Base-by-base conservation (phyloP, 768 basidiomycete species). In the Chiua virens region DNA sequence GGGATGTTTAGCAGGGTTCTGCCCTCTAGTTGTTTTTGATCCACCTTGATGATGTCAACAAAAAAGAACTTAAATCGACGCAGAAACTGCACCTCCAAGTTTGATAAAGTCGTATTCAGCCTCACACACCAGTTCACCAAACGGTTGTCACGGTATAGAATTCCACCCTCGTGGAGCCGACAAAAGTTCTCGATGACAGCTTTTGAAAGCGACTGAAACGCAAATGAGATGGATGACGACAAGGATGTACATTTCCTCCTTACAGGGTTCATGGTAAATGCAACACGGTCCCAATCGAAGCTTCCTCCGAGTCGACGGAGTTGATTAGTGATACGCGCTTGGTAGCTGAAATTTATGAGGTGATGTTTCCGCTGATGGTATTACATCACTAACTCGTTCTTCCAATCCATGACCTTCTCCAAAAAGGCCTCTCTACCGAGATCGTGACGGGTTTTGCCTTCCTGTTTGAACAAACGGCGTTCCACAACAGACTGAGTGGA, bases 401-500 rank as follows among this genome's bases (percentile, higher is more conserved):
- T 98, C 97, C 97, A 99, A 25, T 88, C 87, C 85, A 87, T 86
- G 25, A 98, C 94, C 49, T 85, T 90, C 56, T 87, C 83, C 57
- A 99, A 64, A 71, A 99, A 98, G 61, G 78, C 83, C 60, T 96
- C 92, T 40, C 97, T 83, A 1, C 97, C 97, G n/a, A 98, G 80
- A 67, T 98, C 92, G 68, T 98, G 94, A 47, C 96, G 75, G 3
- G 89, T 90, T 70, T 85, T 76, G 2, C 92, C 90, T 30, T 86
- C 78, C 1, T 80, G 69, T 72, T 96, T 99, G 75, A 82, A 88
- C 30, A 98, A 64, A 17, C 94, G 80, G 68, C 92, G 93, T 69
- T 98, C 97, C 1, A 98, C 96, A 15, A 99, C 96, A 40, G 91
- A 91, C 71, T 99, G 97, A 0, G 97, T 98, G 0, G 95, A 95